A percentile compares a stretch with the other conserved stretches of the same genome.
Conservation (phyloP, 306 rosid species). For the Sicyos edulis region DNA sequence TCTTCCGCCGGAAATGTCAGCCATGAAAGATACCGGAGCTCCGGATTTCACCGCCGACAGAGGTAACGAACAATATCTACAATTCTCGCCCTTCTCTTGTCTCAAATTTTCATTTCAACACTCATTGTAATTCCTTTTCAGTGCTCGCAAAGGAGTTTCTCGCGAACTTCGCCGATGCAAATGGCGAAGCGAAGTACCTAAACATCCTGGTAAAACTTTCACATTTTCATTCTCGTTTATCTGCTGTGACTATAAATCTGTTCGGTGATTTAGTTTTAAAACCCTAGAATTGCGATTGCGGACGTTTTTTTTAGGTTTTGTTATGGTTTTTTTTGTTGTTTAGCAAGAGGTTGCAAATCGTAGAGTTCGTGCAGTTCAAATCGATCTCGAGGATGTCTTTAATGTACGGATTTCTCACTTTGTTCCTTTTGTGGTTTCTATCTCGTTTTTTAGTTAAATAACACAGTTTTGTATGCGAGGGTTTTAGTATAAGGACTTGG, state of each 20-base stretch:
- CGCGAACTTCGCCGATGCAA: conserved; percentile 59
- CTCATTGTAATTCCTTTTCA: conserved; percentile 23
- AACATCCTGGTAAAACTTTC: conserved; percentile 51
- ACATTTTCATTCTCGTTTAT: neutral
- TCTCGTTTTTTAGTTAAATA: neutral
- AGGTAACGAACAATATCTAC: conserved; percentile 33
- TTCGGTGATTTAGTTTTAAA: neutral
- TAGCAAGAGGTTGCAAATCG: conserved; percentile 95
- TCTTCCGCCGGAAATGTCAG: neutral
- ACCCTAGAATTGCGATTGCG: neutral
- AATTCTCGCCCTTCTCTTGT: neutral
- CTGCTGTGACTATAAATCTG: neutral
- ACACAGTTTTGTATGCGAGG: neutral
- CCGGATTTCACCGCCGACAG: conserved; percentile 60
- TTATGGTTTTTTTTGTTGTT: conserved; percentile 5
- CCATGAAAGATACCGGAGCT: conserved; percentile 46
- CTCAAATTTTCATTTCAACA: neutral
- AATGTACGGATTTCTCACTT: conserved; percentile 33
- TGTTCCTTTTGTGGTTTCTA: neutral
- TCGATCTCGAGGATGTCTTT: conserved; percentile 72
- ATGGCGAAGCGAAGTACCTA: conserved; percentile 68
- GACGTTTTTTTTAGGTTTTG: conserved; percentile 16
- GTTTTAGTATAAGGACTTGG: conserved; percentile 64
- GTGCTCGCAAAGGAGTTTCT: conserved; percentile 74
- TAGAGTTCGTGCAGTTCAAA: conserved; percentile 37